Percentiles rank a stretch among this genome's conserved stretches.
These are phyloP conservation scores for Sugiyamaella sp. DNA, from an alignment of 1,139 yeast species.

Conservation along the genomic window DNA sequence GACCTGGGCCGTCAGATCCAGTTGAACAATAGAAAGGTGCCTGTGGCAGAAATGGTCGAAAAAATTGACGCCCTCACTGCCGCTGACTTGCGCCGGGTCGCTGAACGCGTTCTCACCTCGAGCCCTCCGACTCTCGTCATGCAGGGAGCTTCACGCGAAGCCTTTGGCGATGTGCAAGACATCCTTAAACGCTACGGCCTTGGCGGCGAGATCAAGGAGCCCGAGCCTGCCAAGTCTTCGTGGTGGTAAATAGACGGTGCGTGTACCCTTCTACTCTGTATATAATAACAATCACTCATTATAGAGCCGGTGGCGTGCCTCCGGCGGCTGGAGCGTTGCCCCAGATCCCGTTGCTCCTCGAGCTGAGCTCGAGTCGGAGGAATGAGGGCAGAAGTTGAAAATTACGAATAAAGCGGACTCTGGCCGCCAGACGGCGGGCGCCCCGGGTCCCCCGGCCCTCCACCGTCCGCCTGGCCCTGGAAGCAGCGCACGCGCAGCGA, in stretches of 20 bases:
- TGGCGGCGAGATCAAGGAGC: constrained; percentile 47
- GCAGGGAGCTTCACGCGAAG: constrained; percentile 77
- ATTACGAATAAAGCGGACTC: too few species aligned
- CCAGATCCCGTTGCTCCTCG: too few species aligned
- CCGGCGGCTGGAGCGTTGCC: too few species aligned
- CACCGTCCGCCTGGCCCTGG: too few species aligned
- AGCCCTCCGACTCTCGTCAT: constrained; percentile 78
- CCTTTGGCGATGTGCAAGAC: constrained; percentile 79
- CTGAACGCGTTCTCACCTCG: constrained; percentile 75
- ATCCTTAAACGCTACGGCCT: constrained; percentile 73
- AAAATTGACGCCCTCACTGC: constrained; percentile 71
- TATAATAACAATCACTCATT: too few species aligned
- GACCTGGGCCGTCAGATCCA: constrained; percentile 95
- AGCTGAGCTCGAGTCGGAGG: too few species aligned
- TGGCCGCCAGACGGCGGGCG: too few species aligned
- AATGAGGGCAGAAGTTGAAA: too few species aligned
- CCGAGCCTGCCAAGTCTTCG: constrained; percentile 4
- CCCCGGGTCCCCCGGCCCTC: too few species aligned
- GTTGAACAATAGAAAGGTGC: constrained; percentile 76
- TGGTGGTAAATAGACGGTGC: constrained; percentile 17
- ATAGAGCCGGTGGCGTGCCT: too few species aligned
- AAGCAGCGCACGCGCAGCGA: too few species aligned
- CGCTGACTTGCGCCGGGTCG: constrained; percentile 70
- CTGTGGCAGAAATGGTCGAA: constrained; percentile 79
- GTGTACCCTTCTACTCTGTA: too few species aligned